A percentile compares a stretch with the other conserved stretches of the same genome.
Conservation (phyloP, 129 eudicot species). For the Tanacetum coccineum region DNA sequence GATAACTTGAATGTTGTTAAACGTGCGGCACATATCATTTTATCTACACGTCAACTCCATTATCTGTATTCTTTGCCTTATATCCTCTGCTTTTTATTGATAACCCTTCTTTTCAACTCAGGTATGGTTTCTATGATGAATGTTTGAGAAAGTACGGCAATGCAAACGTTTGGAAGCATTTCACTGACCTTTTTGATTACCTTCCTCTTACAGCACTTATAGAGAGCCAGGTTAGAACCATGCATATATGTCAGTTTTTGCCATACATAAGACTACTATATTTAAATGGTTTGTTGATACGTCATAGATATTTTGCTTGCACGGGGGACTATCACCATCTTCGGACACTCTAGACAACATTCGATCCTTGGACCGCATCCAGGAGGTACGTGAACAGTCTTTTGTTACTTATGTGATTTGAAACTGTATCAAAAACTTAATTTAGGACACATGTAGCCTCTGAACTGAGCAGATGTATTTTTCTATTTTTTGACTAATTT, state of each 20-base stretch:
- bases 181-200: constrained; percentile 87
- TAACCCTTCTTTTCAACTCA: constrained; percentile 25
- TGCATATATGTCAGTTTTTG: background rate
- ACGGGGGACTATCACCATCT: constrained; percentile 94
- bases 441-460: too few relatives aligned
- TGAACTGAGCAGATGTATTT: too few relatives aligned
- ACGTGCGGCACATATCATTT: background rate
- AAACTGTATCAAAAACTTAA: background rate
- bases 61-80: background rate
- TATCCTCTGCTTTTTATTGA: constrained; percentile 2
- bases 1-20: background rate
- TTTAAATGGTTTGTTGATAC: constrained; percentile 9
- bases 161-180: constrained; percentile 81
- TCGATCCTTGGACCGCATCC: constrained; percentile 87
- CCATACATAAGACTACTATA: background rate
- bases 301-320: constrained; percentile 81
- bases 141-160: constrained; percentile 87
- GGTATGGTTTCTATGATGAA: constrained; percentile 91
- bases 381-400: constrained; percentile 50
- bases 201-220: constrained; percentile 86
- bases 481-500: too few relatives aligned
- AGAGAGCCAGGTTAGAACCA: constrained; percentile 76
- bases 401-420: background rate
- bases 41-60: background rate
- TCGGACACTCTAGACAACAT: constrained; percentile 90